Conservation (phyloP, 805 yeast genomes). For the Jamesozyma lodderae region DNA sequence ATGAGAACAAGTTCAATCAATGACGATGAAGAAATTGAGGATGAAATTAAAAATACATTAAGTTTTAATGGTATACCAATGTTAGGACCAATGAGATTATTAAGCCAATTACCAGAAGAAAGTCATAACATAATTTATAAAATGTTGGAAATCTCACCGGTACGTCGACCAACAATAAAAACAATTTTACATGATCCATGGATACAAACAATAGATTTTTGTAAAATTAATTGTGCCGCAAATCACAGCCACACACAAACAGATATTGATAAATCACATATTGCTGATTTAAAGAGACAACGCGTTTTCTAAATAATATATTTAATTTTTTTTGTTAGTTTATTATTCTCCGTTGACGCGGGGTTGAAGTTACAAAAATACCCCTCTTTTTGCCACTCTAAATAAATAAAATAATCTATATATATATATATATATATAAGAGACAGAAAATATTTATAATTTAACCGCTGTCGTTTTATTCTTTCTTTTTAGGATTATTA, state of each 20-base stretch:
- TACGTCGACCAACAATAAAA: conserved; percentile 67
- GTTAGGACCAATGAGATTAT: conserved; percentile 60
- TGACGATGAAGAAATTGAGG: background rate
- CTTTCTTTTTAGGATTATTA: no score
- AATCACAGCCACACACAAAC: conserved; percentile 37
- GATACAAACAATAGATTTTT: conserved; percentile 54
- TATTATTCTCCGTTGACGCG: background rate
- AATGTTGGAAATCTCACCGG: conserved; percentile 78
- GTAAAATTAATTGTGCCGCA: conserved; percentile 34
- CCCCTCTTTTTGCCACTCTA: no score
- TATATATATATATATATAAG: no score
- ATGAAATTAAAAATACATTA: conserved; percentile 17
- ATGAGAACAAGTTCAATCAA: conserved; percentile 29
- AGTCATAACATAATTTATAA: conserved; percentile 54
- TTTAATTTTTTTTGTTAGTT: background rate
- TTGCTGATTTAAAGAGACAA: conserved; percentile 51
- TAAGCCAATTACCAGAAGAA: conserved; percentile 60
- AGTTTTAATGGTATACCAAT: conserved; percentile 46
- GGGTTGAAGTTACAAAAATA: no score
- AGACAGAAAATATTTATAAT: no score
- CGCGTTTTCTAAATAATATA: background rate
- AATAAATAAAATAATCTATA: no score
- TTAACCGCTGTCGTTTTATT: no score
- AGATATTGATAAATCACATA: conserved; percentile 87
- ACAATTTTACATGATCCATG: conserved; percentile 65